Percentiles rank a stretch among this genome's conserved stretches.
Conservation (phyloP, 768 basidiomycete species). For the Mycena indigotica region DNA sequence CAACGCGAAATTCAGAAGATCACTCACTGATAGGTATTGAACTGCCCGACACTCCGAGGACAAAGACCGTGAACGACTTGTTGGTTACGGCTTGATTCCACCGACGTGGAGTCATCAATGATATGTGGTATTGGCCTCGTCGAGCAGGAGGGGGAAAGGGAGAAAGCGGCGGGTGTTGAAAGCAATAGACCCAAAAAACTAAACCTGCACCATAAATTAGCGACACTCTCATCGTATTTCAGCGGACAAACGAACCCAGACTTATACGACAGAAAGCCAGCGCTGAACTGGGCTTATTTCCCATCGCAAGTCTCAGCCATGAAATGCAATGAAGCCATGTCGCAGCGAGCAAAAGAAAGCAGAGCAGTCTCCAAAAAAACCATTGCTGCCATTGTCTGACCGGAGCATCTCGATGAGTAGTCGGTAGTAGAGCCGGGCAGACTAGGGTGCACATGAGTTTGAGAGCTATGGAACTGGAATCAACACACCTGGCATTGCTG, state of each 20-base stretch:
- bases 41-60: not conserved
- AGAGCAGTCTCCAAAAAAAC: not conserved
- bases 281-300: not conserved
- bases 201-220: not conserved
- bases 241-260: not conserved
- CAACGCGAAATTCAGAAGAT: not conserved
- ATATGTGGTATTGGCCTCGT: not conserved
- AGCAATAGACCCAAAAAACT: not conserved
- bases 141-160: not conserved
- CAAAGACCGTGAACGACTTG: not conserved
- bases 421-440: not conserved
- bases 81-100: not conserved
- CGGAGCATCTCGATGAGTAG: not conserved
- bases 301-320: not conserved
- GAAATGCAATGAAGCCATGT: not conserved
- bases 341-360: not conserved
- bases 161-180: not conserved
- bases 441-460: not conserved
- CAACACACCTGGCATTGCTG: not conserved
- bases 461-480: not conserved
- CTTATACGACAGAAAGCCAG: not conserved
- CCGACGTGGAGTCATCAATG: not conserved
- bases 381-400: not conserved
- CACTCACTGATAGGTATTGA: not conserved
- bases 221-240: not conserved